Evolutionary conservation across 768 basidiomycete species (phyloP), one percentile per base, ranked within the genome.

Genomic region (Mycena polygramma): DNA sequence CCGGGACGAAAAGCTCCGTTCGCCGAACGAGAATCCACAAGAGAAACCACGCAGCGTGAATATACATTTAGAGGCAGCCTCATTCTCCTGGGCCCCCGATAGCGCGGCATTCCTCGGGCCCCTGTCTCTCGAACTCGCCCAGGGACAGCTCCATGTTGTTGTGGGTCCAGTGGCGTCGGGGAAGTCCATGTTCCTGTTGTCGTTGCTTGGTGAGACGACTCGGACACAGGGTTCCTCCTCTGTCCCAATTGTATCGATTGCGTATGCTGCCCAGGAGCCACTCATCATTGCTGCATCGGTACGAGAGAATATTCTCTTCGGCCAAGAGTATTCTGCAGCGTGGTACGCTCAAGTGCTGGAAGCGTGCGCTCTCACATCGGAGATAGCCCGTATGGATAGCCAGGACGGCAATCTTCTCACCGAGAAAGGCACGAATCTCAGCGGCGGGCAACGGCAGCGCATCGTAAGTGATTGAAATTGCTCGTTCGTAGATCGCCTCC

Each of bases 81-180:
- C 63, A 8, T 70, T 70, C 20, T 64, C 69, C 2, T 70, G 69
- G 69, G 69, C 49, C 2, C 48, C 57, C 2, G 69, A 60, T 19
- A 70, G 58, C 22, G 26, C 48, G 4, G 22, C 63, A 4, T 70
- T 70, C 30, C 51, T 70, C 4, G 69, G 69, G 5, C 63, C 69
- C 1, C 22, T 70, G 10, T 58, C 69, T 11, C 11, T 65, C 7
- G 35, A 26, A 15, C 58, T 70, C 13, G 30, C 30, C 0, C 52
- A 37, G 24, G 39, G 35, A 4, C 24, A 64, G 10, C 49, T 70
- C 15, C 55, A 64, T 19, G 2, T 70, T 4, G 41, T 48, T 43
- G 57, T 54, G 9, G 69, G 69, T 10, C 63, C 69, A 15, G 69
- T 70, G 14, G 69, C 69, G 1, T 53, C 69, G 17, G 60, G 60